These are phyloP conservation scores for Chrysoporthe cubensis DNA, from an alignment of 2,329 filamentous ascomycete species.

Conservation along the genomic window DNA sequence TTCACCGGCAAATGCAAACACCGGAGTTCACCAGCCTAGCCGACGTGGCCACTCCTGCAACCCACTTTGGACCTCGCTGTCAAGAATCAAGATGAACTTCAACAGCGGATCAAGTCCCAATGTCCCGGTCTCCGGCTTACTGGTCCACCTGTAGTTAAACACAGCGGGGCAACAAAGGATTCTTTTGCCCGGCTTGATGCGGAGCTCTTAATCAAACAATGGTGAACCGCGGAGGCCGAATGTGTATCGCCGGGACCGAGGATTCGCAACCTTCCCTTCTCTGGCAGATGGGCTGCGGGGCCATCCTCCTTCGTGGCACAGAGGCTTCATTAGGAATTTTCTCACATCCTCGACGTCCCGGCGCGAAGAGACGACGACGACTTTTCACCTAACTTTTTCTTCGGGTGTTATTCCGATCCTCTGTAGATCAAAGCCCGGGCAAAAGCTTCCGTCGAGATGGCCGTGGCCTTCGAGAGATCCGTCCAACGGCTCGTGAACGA, in stretches of 20 bases:
- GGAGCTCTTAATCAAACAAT: background rate
- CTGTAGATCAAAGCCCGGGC: background rate
- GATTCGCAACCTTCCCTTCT: constrained; percentile 3
- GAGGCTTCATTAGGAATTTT: background rate
- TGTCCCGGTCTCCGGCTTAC: background rate
- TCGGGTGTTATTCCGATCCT: background rate
- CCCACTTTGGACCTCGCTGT: background rate
- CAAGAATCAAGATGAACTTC: background rate
- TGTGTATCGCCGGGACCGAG: background rate
- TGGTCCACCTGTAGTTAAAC: background rate
- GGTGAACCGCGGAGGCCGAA: background rate
- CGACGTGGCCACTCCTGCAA: too few species aligned
- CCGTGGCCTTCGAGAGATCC: constrained; percentile 41
- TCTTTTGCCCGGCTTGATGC: background rate
- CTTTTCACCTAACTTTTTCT: background rate
- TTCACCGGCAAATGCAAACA: background rate
- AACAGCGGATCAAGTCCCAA: background rate
- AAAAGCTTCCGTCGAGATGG: constrained; percentile 13
- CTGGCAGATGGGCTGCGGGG: background rate
- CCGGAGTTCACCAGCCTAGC: background rate
- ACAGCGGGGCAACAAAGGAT: background rate
- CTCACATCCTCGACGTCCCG: background rate
- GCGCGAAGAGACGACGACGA: background rate
- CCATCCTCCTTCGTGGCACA: background rate
- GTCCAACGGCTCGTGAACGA: constrained; percentile 47